Evolutionary conservation across 2,329 filamentous ascomycete species (phyloP).

Genomic region (Botrytis fragariae): DNA sequence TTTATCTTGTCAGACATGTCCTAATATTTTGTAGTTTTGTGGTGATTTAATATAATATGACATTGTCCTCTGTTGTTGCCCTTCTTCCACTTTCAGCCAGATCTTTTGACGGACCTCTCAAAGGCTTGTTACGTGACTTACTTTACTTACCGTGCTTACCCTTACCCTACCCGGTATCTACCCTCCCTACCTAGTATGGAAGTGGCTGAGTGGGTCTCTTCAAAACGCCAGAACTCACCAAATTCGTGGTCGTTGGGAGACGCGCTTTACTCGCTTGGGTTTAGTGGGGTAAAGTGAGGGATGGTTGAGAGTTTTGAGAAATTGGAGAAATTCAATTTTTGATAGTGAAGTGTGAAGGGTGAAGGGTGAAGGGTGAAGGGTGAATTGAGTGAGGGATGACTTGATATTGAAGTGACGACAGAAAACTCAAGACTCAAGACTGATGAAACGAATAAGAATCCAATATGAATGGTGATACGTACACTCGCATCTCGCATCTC

Average conservation of each 20-base stretch:
- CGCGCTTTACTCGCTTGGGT: constrained; percentile 5
- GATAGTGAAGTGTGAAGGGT: background rate
- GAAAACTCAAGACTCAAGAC: too few relatives aligned
- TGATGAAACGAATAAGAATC: background rate
- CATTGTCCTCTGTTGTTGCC: background rate
- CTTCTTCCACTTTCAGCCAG: background rate
- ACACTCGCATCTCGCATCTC: background rate
- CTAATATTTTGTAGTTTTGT: rapidly evolving
- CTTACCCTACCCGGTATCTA: background rate
- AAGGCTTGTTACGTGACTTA: background rate
- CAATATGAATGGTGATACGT: background rate
- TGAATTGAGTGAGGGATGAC: too few relatives aligned
- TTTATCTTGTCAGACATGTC: background rate
- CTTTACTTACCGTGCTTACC: too few relatives aligned
- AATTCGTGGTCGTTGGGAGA: constrained; percentile 15
- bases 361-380: background rate
- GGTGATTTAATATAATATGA: background rate
- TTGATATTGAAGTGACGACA: background rate
- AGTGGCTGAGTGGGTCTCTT: background rate
- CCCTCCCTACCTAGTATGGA: background rate
- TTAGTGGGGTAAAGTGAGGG: background rate
- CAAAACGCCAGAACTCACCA: background rate
- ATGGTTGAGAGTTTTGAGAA: background rate
- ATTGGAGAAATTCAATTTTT: background rate
- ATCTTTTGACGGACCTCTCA: background rate